Base-by-base conservation (phyloP, 129 eudicot species). In the Glebionis coronaria region DNA sequence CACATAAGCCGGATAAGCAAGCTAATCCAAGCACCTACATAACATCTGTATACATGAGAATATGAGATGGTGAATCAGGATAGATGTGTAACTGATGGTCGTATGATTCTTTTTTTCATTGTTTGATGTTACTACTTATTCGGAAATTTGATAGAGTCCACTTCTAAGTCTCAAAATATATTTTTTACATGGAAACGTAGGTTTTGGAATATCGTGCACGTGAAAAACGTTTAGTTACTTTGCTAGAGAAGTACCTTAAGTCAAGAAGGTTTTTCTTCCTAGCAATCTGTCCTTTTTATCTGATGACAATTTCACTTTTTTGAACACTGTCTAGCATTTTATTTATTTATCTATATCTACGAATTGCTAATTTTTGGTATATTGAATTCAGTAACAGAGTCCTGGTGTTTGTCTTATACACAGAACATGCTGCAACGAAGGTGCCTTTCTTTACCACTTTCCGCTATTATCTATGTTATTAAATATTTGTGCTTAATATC, bases 191-290 rank as follows among this genome's bases (percentile, higher is more conserved):
- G 65, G 25, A 44, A 10, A 67, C 77, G 54, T 56, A 94, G 99
- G 99, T 94, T 44, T 81, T 94, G 95, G 97, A 90, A 18, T 97
- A 94, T 63, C 87, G 93, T 28, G 88, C 97, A 71, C 93, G 97
- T 18, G 97, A 94, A 79, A 91, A 89, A 14, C 97, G 99, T 70
- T 75, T 94, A 79, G 81, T 81, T 44, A 25, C 80, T 63, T 85
- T 90, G 82, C 84, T 94, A 67, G 93, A 90, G 63, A 87, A 94
- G 60, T 94, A 94, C 78, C 99, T 89, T 76, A 79, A 84, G 56
- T 94, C 99, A 12, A 75, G 96, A 83, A 82, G 81, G 97, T 89
- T 74, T 69, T 29, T 68, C 38, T 67, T 18, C 11, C 82, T 57
- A 35, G 8, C 31, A 45, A 19, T 67, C 23, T n/a, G 40, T 61